These are phyloP conservation scores for Alternaria sp. DNA, from an alignment of 2,329 filamentous ascomycete species.

Conservation along the genomic window DNA sequence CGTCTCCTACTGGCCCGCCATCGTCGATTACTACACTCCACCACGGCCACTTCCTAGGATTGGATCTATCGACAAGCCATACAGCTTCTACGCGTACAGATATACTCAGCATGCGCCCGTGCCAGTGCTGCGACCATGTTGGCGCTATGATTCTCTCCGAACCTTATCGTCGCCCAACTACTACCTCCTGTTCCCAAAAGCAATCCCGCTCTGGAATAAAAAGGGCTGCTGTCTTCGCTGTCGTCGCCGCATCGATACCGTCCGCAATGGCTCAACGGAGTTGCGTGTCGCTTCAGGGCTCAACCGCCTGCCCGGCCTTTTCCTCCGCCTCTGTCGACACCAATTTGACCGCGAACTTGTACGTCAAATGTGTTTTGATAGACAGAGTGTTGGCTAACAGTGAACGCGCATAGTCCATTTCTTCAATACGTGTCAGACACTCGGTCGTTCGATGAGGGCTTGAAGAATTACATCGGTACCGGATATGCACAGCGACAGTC, in stretches of 20 bases:
- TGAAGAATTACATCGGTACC: constrained; percentile 75
- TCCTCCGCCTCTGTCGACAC: constrained; percentile 74
- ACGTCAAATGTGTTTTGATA: constrained; percentile 33
- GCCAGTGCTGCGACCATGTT: constrained; percentile 16
- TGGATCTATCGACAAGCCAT: constrained; percentile 13
- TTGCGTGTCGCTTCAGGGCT: constrained; percentile 73
- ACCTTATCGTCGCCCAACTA: constrained; percentile 15
- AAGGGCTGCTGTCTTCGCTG: constrained; percentile 27
- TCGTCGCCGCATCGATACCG: constrained; percentile 40
- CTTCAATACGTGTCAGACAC: constrained; percentile 79
- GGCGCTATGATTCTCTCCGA: constrained; percentile 7
- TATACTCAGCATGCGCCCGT: constrained; percentile 25
- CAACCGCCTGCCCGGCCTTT: constrained; percentile 75
- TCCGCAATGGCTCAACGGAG: constrained; percentile 48
- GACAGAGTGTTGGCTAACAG: background rate
- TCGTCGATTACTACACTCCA: constrained; percentile 19
- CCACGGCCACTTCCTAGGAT: constrained; percentile 17
- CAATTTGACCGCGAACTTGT: constrained; percentile 69
- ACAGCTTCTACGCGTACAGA: constrained; percentile 12
- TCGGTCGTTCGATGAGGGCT: constrained; percentile 75
- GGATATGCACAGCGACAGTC: constrained; percentile 81
- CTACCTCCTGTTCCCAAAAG: constrained; percentile 27
- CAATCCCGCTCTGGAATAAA: constrained; percentile 23
- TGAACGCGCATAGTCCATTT: constrained; percentile 70
- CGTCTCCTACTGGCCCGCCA: constrained; percentile 33